Conservation (phyloP, 2,329 filamentous ascomycete genomes). For the Hymenoscyphus occultus region DNA sequence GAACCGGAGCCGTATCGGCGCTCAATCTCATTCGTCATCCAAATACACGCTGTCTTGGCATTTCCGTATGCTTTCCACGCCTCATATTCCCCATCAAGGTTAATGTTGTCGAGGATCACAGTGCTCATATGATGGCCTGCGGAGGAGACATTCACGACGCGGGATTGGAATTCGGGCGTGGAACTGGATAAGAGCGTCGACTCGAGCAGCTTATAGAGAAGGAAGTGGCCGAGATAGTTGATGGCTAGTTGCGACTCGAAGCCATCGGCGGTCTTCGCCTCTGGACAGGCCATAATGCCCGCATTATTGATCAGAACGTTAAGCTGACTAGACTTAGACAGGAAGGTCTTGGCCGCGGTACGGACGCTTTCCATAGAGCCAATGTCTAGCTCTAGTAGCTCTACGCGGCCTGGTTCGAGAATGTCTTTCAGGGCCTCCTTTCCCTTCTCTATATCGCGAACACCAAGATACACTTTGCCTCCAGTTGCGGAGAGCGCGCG, state of each 20-base stretch:
- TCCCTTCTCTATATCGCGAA: slow-evolving; percentile 36
- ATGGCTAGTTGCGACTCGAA: slow-evolving; percentile 51
- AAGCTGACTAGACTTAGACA: slow-evolving; percentile 22
- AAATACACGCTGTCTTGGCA: slow-evolving; percentile 46
- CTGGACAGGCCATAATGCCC: slow-evolving; percentile 24
- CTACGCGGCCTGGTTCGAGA: slow-evolving; percentile 36
- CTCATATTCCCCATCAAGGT: slow-evolving; percentile 36
- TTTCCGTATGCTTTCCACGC: slow-evolving; percentile 42
- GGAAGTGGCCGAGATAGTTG: slow-evolving; percentile 53
- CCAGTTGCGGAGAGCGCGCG: slow-evolving; percentile 37
- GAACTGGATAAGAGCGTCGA: slow-evolving; percentile 40
- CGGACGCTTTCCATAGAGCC: slow-evolving; percentile 37
- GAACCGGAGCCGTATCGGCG: slow-evolving; percentile 39
- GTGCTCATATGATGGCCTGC: slow-evolving; percentile 40
- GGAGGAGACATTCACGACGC: slow-evolving; percentile 47
- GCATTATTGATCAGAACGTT: slow-evolving; percentile 35
- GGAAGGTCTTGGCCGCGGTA: slow-evolving; percentile 24
- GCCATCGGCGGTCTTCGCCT: slow-evolving; percentile 43
- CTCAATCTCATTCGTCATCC: slow-evolving; percentile 46
- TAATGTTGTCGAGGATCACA: slow-evolving; percentile 39
- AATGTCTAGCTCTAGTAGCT: slow-evolving; percentile 37
- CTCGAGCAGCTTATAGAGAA: slow-evolving; percentile 51
- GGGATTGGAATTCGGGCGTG: slow-evolving; percentile 41
- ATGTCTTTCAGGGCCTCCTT: slow-evolving; percentile 38
- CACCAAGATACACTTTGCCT: slow-evolving; percentile 37